Evolutionary conservation across 495 filamentous ascomycete species (phyloP), one percentile per base, ranked within the genome.

Genomic region (Neurospora sp.): DNA sequence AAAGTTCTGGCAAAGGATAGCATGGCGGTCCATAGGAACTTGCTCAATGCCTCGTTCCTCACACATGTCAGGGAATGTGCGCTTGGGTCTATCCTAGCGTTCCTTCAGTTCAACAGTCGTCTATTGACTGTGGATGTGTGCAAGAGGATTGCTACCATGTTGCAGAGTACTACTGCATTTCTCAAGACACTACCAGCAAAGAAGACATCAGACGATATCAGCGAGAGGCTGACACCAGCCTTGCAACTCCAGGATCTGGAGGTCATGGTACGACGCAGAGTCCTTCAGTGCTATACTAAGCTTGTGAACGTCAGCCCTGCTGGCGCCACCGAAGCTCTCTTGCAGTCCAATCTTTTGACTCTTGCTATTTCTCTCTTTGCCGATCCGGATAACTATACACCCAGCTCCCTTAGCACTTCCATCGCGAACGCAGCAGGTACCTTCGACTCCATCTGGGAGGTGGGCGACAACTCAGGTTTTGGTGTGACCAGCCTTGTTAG

Each of bases 1-100:
- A 97, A 94, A 77, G 95, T 96, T n/a, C 79, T 98, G 12, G 89
- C 92, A 35, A 96, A 92, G 81, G 95, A 98, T 74, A 95, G 95
- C 72, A 66, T 66, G 54, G 92, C 91, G 69, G 89, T 90, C 6
- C 90, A 96, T 79, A 87, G 94, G 12, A 92, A 91, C 72, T 86
- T 91, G 71, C 83, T 98, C 10, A 96, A 99, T 79, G 90, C 94
- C 16, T 96, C 92, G 46, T 99, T 97, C 77, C 86, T 99, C 4
- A 91, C 94, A 4, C 96, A 98, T 81, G 94, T 99, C 20, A 88
- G 96, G 74, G 96, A 99, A 84, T 99, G 95, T 82, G 94, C 96
- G 23, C 84, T 99, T 35, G 92, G 96, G 2, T 95, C 94, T 4
- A 91, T 98, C 71, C 84, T 97, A 70, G 91, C 93, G 0, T 99